These are phyloP conservation scores for Micractinium conductrix DNA, from an alignment of 139 green algal species.

Conservation along the genomic window DNA sequence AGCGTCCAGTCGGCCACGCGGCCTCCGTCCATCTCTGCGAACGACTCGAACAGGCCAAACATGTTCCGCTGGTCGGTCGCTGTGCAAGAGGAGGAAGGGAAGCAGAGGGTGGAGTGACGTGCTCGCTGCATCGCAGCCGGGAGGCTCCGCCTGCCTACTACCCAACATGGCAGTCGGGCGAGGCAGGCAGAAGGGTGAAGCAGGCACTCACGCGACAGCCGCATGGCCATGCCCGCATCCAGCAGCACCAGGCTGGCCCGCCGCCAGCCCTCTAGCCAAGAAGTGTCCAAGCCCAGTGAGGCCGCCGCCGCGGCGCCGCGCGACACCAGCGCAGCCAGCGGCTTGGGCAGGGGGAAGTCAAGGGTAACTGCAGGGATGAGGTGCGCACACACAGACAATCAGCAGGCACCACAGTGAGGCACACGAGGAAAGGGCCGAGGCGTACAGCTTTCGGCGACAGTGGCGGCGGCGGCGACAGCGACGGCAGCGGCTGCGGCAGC, in stretches of 20 bases:
- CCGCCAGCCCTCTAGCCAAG: slow-evolving; percentile 49
- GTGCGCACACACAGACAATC: background rate
- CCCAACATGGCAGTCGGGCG: no score
- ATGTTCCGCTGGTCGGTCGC: slow-evolving; percentile 68
- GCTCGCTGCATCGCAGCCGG: background rate
- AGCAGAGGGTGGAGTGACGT: background rate
- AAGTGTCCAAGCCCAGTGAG: background rate
- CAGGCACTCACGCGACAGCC: background rate
- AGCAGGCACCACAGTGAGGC: no score
- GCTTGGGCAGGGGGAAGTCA: background rate
- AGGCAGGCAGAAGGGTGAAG: no score
- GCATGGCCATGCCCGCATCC: slow-evolving; percentile 90
- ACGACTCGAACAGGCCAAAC: slow-evolving; percentile 61
- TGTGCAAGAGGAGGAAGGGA: background rate
- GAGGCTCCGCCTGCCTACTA: no score
- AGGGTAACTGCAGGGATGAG: slow-evolving; percentile 8
- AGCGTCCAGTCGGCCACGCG: slow-evolving; percentile 71
- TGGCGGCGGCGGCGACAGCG: no score
- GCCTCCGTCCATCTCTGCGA: slow-evolving; percentile 72
- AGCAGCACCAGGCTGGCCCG: slow-evolving; percentile 85
- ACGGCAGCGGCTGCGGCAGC: no score
- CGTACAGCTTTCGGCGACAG: background rate
- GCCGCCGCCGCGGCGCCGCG: background rate
- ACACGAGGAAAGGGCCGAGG: no score
- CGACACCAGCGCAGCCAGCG: background rate